Evolutionary conservation across 2,329 filamentous ascomycete species (phyloP).

Genomic region (Hymenoscyphus scutula): DNA sequence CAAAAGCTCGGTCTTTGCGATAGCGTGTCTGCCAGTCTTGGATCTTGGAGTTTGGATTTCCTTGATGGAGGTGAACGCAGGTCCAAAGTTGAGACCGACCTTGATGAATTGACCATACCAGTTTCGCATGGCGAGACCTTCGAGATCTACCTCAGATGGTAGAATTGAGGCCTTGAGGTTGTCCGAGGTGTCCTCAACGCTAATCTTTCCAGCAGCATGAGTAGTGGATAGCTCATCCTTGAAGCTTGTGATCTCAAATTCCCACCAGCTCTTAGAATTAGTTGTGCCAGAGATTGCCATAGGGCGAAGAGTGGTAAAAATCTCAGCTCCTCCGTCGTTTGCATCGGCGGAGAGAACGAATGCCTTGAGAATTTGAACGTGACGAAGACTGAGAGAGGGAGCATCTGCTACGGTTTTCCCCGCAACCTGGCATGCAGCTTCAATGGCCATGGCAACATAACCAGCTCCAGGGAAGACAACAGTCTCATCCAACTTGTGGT

Average conservation of each 20-base stretch:
- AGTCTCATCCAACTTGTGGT: slow-evolving; percentile 48
- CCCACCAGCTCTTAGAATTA: slow-evolving; percentile 18
- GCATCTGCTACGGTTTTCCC: not conserved
- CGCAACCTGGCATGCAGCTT: slow-evolving; percentile 39
- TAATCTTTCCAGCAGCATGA: slow-evolving; percentile 17
- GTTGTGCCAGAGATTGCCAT: slow-evolving; percentile 10
- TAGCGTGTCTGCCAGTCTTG: slow-evolving; percentile 6
- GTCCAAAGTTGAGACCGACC: slow-evolving; percentile 42
- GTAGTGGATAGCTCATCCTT: slow-evolving; percentile 5
- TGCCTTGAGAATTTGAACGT: slow-evolving; percentile 13
- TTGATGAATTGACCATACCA: slow-evolving; percentile 38
- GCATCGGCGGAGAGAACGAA: slow-evolving; percentile 10
- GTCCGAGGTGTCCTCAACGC: not conserved
- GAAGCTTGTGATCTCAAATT: slow-evolving; percentile 16
- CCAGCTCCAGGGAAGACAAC: slow-evolving; percentile 26
- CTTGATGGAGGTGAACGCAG: slow-evolving; percentile 39
- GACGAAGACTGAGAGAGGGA: slow-evolving; percentile 3
- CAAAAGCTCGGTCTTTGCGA: slow-evolving; percentile 14
- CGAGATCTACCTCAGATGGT: slow-evolving; percentile 1
- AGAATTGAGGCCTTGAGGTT: not conserved
- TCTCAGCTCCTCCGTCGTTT: slow-evolving; percentile 12
- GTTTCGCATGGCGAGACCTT: slow-evolving; percentile 12
- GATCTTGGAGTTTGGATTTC: slow-evolving; percentile 26
- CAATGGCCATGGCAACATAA: slow-evolving; percentile 47
- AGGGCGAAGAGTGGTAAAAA: slow-evolving; percentile 15